phyloP scores from a whole-genome alignment of 805 yeast species.

The Zygotorulaspora sp. region DNA sequence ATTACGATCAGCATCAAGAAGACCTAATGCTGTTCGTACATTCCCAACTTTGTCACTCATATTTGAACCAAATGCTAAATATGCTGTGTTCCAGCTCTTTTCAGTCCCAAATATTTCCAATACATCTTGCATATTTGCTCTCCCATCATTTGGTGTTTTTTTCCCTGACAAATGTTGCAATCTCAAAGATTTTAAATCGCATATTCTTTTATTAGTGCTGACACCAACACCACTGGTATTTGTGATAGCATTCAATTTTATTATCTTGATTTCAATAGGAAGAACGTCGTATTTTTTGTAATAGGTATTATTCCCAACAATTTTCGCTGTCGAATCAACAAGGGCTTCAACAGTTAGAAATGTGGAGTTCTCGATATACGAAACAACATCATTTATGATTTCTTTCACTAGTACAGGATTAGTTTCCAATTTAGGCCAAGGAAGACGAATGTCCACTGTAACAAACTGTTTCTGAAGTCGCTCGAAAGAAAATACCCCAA shows the following conservation, averaged over 20 bases:
- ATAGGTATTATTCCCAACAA: conserved; percentile 42
- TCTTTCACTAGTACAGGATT: conserved; percentile 30
- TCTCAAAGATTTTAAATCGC: conserved; percentile 33
- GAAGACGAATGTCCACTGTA: conserved; percentile 49
- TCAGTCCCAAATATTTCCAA: background rate
- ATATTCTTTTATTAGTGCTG: conserved; percentile 48
- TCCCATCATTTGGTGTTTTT: conserved; percentile 15
- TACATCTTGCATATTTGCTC: conserved; percentile 30
- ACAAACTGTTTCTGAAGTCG: conserved; percentile 77
- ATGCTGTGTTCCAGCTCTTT: conserved; percentile 43
- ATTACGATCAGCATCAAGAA: conserved; percentile 34
- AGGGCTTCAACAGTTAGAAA: conserved; percentile 94
- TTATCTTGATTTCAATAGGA: conserved; percentile 53
- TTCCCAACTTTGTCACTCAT: conserved; percentile 65
- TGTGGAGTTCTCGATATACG: conserved; percentile 68
- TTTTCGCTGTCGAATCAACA: conserved; percentile 64
- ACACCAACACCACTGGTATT: conserved; percentile 91
- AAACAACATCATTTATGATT: conserved; percentile 47
- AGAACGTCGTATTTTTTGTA: conserved; percentile 39
- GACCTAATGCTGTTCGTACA: conserved; percentile 51
- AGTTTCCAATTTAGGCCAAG: conserved; percentile 31
- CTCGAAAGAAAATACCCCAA: conserved; percentile 92
- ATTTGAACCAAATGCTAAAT: conserved; percentile 87
- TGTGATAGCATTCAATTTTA: conserved; percentile 85
- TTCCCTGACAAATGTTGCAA: conserved; percentile 1